Conservation (phyloP, 306 rosid genomes). For the Clitoria ternatea region DNA sequence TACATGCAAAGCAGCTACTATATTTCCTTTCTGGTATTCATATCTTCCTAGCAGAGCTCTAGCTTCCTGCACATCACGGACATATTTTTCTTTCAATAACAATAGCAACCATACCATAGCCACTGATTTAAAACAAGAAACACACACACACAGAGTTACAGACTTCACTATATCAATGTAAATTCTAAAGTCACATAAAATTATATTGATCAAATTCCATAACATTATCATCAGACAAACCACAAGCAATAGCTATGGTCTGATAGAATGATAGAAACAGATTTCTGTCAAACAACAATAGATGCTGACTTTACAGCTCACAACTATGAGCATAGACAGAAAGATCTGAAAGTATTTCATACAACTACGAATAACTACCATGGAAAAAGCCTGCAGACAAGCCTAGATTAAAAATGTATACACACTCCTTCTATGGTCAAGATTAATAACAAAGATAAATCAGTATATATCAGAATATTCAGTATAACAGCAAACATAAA, state of each 20-base stretch:
- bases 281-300: background rate
- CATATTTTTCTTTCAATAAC: slow-evolving; percentile 9
- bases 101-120: background rate
- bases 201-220: background rate
- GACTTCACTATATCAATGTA: background rate
- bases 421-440: too few species aligned
- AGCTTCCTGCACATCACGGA: slow-evolving; percentile 71
- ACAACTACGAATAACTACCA: background rate
- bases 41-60: slow-evolving; percentile 88
- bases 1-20: slow-evolving; percentile 82
- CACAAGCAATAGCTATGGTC: background rate
- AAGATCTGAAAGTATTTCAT: background rate
- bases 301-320: background rate
- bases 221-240: background rate
- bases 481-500: background rate
- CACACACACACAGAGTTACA: background rate
- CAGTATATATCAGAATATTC: background rate
- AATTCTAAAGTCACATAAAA: background rate
- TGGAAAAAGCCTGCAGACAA: background rate
- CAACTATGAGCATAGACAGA: background rate
- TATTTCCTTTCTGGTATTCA: slow-evolving; percentile 92
- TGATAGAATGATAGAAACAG: background rate
- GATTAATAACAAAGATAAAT: slow-evolving; percentile 1
- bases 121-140: slow-evolving; percentile 8
- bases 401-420: too few species aligned